Evolutionary conservation across 2,329 filamentous ascomycete species (phyloP), one percentile per base, ranked within the genome.

Genomic region (Trichophyton verrucosum): DNA sequence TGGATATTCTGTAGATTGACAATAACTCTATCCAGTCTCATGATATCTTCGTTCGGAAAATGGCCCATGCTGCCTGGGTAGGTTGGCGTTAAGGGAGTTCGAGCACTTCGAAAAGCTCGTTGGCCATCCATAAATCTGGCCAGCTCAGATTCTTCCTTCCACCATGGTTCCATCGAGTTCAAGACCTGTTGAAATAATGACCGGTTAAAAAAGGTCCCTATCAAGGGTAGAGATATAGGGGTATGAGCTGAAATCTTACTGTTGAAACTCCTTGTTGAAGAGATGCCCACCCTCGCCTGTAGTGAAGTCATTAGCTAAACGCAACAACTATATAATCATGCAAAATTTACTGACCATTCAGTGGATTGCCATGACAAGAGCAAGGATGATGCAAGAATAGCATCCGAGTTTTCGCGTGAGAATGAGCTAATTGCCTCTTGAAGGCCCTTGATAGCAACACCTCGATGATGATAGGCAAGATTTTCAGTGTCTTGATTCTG

Each of bases 321-420:
- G 27, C n/a, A 4, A n/a, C 1, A 36, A 20, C 4, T 51, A 57
- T 17, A 44, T 17, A 17, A 15, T 17, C 40, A 7, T 1, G 5
- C 13, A 17, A 24, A 67, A 68, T 46, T 36, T 5, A 77, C 86
- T 80, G 81, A 95, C 92, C 91, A 97, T 77, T 97, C 92, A 63
- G 87, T 94, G 61, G 90, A 89, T 77, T 97, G 92, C 91, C 94
- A 97, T 42, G 91, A 95, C 57, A 99, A 81, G 56, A 97, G 82
- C 51, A 96, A 84, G 27, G 92, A 96, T 36, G 91, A 89, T 27
- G 91, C 92, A 60, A 99, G 81, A 64, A 96, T 86, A 49, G 91
- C 91, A 75, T 99, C 92, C 1, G 90, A 92, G 63, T 91, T 95
- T 59, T 87, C 85, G 67, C 85, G 85, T 1, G 88, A 95, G 74